phyloP scores from a whole-genome alignment of 257 asterid genomes.

The Echites panduratus region DNA sequence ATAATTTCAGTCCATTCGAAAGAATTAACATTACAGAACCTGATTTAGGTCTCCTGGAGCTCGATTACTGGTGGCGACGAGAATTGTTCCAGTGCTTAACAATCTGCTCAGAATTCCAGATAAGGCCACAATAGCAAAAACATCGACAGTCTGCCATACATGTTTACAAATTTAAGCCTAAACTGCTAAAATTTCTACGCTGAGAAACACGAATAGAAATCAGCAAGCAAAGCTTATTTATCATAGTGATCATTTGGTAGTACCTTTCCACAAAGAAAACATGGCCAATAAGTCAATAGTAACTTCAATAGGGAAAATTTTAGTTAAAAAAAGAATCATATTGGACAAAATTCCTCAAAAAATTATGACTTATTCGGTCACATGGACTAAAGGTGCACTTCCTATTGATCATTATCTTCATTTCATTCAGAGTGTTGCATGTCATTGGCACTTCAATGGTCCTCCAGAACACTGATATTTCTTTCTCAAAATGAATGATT shows the following conservation, averaged over 20 bases:
- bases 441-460: neutral
- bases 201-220: conserved; percentile 3
- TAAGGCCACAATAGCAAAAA: conserved; percentile 92
- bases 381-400: neutral
- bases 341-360: neutral
- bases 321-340: neutral
- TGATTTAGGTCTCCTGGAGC: conserved; percentile 89
- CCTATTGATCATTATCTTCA: neutral
- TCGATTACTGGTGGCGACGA: conserved; percentile 97
- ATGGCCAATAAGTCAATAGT: neutral
- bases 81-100: conserved; percentile 89
- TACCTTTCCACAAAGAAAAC: neutral
- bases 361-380: neutral
- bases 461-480: neutral
- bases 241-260: neutral
- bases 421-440: neutral
- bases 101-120: conserved; percentile 94
- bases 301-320: neutral
- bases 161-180: conserved; percentile 7
- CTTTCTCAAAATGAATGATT: conserved; percentile 3
- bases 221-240: neutral
- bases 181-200: neutral
- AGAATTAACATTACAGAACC: conserved; percentile 26
- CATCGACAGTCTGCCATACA: conserved; percentile 83
- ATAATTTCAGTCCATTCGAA: no score